Conservation (phyloP, 352 stramenopile genomes). For the Globisporangium viniferum region DNA sequence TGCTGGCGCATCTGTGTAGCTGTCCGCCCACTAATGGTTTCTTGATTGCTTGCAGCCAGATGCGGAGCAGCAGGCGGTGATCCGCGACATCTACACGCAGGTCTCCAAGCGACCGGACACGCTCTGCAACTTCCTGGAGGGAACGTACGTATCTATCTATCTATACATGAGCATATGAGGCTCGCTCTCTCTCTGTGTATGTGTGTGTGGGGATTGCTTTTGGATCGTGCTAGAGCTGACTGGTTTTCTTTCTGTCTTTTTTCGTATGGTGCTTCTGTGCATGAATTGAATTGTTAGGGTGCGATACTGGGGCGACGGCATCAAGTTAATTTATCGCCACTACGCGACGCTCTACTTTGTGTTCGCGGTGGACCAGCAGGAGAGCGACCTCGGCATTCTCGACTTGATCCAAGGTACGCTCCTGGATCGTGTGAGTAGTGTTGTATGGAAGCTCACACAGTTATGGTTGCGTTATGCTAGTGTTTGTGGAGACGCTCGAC, state of each 20-base stretch:
- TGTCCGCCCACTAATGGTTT: background rate
- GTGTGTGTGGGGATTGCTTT: background rate
- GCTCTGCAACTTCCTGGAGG: conserved; percentile 99
- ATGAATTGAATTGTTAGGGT: conserved; percentile 32
- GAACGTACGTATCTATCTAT: conserved; percentile 63
- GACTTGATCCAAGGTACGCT: conserved; percentile 96
- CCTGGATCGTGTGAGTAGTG: background rate
- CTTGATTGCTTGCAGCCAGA: conserved; percentile 68
- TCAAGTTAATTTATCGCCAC: conserved; percentile 99
- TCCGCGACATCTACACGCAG: conserved; percentile 98
- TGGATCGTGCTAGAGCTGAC: background rate
- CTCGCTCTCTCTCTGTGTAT: background rate
- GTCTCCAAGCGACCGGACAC: conserved; percentile 97
- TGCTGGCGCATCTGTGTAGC: background rate
- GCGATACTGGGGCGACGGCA: conserved; percentile 94
- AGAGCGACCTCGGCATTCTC: conserved; percentile 98
- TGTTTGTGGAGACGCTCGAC: conserved; percentile 95
- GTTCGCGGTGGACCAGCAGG: conserved; percentile 97
- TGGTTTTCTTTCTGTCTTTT: conserved; percentile 8
- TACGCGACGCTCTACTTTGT: conserved; percentile 99
- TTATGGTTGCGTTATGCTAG: conserved; percentile 35
- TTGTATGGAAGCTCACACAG: background rate
- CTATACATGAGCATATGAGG: background rate
- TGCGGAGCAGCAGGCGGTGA: conserved; percentile 96
- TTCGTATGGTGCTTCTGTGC: background rate